phyloP scores from a whole-genome alignment of 148 eudicot genomes.

The Rhododendron griersonianum region DNA sequence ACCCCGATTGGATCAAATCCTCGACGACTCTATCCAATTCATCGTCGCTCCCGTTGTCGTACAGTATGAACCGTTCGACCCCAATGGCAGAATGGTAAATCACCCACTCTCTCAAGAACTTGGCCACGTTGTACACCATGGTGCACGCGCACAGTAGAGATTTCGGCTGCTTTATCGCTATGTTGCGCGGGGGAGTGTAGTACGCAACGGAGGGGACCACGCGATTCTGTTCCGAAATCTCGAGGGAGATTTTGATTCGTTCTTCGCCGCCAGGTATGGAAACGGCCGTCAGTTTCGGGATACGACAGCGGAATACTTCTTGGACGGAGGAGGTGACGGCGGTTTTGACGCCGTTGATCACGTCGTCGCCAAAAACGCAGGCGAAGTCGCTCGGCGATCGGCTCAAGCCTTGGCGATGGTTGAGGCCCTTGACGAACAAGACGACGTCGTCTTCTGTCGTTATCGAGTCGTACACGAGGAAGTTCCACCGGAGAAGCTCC shows the following conservation, averaged over 20 bases:
- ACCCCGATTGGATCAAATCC: conserved; percentile 33
- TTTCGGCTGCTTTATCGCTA: conserved; percentile 13
- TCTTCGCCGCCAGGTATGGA: background rate
- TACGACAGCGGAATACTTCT: conserved; percentile 64
- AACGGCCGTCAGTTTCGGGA: conserved; percentile 24
- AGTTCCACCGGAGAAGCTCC: conserved; percentile 46
- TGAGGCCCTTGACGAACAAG: conserved; percentile 56
- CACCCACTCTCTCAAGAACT: conserved; percentile 71
- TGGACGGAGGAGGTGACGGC: conserved; percentile 44
- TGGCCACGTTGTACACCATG: conserved; percentile 65
- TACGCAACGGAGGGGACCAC: conserved; percentile 50
- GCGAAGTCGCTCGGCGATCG: conserved; percentile 36
- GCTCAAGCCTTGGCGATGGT: conserved; percentile 47
- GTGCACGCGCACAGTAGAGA: conserved; percentile 61
- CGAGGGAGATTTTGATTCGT: conserved; percentile 36
- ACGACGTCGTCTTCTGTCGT: conserved; percentile 56
- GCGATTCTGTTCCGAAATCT: conserved; percentile 18
- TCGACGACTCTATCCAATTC: conserved; percentile 24
- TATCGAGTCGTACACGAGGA: conserved; percentile 8
- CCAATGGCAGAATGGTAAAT: conserved; percentile 57
- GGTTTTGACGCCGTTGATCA: conserved; percentile 30
- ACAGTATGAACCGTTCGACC: conserved; percentile 49
- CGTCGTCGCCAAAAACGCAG: conserved; percentile 52
- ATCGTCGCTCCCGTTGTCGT: conserved; percentile 76
- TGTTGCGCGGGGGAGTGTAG: conserved; percentile 32